Conservation (phyloP, 225 moss, liverwort and hornwort genomes). For the Polytrichum formosum region DNA sequence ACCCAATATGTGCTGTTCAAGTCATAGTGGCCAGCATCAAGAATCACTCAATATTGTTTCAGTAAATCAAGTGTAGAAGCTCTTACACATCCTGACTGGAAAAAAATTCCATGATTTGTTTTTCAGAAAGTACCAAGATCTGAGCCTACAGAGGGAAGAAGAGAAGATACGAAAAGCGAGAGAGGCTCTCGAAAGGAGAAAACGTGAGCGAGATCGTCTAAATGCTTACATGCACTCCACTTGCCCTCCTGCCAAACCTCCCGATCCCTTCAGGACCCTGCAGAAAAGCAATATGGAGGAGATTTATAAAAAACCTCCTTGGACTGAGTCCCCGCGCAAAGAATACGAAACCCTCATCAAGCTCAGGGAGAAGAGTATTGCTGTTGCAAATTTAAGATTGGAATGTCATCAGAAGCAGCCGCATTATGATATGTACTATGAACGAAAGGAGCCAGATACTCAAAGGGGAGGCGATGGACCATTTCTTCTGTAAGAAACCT, state of each 20-base stretch:
- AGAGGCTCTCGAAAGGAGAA: slow-evolving; percentile 70
- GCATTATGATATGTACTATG: slow-evolving; percentile 12
- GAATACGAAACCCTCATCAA: slow-evolving; percentile 67
- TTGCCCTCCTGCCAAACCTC: slow-evolving; percentile 35
- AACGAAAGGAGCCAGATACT: slow-evolving; percentile 13
- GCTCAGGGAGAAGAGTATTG: slow-evolving; percentile 65
- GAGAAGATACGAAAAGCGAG: slow-evolving; percentile 56
- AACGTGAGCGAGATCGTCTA: slow-evolving; percentile 66
- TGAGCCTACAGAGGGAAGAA: slow-evolving; percentile 58
- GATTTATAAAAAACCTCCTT: slow-evolving; percentile 49
- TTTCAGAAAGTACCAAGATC: slow-evolving; percentile 80
- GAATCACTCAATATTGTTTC: no score
- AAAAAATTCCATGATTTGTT: neutral
- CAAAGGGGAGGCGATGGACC: slow-evolving; percentile 17
- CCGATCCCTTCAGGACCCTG: slow-evolving; percentile 29
- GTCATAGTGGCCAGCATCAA: no score
- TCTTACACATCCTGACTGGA: no score
- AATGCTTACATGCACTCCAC: slow-evolving; percentile 71
- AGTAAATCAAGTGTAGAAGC: no score
- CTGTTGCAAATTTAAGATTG: slow-evolving; percentile 35
- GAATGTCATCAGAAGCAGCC: slow-evolving; percentile 18
- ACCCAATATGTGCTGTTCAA: no score
- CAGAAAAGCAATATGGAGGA: slow-evolving; percentile 32
- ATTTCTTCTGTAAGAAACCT: slow-evolving; percentile 19
- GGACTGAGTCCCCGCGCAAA: slow-evolving; percentile 63